Evolutionary conservation across 202 grass and related monocot genomes (phyloP).

Genomic region (Musa balbisiana): DNA sequence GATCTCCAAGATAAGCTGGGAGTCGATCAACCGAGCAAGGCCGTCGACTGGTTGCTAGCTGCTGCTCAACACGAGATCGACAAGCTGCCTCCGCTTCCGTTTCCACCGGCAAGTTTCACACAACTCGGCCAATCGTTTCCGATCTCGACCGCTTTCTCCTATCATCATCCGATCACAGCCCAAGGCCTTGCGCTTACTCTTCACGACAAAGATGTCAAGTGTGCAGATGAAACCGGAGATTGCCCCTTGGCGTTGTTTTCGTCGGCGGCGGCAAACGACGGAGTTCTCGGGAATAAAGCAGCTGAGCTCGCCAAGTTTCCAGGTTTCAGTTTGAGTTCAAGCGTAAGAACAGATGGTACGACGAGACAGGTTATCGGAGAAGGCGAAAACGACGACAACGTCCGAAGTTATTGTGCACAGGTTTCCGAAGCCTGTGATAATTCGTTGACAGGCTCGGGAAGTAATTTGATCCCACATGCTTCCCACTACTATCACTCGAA

Average conservation of each 20-base stretch:
- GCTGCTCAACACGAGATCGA: conserved; percentile 81
- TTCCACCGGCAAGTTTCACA: conserved; percentile 41
- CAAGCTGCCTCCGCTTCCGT: conserved; percentile 73
- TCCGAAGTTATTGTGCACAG: background rate
- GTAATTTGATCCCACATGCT: too few relatives aligned
- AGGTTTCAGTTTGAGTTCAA: background rate
- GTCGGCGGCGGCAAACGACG: background rate
- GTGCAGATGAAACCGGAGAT: background rate
- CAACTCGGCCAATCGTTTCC: background rate
- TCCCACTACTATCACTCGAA: conserved; percentile 14
- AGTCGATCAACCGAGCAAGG: conserved; percentile 87
- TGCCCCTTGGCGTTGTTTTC: background rate
- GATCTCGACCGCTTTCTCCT: background rate
- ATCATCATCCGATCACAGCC: background rate
- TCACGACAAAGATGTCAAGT: background rate
- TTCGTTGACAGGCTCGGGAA: too few relatives aligned
- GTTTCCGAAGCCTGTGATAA: conserved; percentile 8
- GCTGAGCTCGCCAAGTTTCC: background rate
- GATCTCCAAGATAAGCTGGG: conserved; percentile 93
- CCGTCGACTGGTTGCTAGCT: conserved; percentile 81
- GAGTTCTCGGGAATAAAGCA: background rate
- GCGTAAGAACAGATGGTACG: too few relatives aligned
- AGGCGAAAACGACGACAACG: too few relatives aligned
- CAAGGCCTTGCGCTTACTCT: background rate
- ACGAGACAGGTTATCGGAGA: too few relatives aligned